Conservation (phyloP, 2,329 filamentous ascomycete species). For the Orbilia blumenaviensis region DNA sequence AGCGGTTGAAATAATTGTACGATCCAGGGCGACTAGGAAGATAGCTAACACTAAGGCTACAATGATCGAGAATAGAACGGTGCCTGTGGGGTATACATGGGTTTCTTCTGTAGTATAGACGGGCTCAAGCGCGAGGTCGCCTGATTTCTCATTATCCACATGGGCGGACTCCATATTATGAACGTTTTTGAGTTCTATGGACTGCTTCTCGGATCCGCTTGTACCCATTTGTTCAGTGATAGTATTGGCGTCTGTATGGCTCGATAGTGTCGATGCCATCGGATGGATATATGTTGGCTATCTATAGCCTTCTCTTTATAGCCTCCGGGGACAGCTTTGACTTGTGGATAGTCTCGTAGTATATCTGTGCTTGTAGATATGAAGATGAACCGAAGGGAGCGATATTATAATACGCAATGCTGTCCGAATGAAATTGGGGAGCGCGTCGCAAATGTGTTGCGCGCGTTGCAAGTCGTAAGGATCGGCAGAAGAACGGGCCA, state of each 20-base stretch:
- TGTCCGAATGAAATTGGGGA: neutral
- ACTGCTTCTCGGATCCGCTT: neutral
- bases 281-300: too few species aligned
- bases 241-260: conserved; percentile 24
- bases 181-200: conserved; percentile 16
- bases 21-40: conserved; percentile 69
- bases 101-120: conserved; percentile 10
- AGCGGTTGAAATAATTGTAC: conserved; percentile 69
- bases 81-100: conserved; percentile 40
- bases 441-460: neutral
- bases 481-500: neutral
- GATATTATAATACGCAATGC: too few species aligned
- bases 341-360: neutral
- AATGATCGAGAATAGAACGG: conserved; percentile 31
- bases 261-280: conserved; percentile 40
- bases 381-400: too few species aligned
- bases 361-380: too few species aligned
- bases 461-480: neutral
- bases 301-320: neutral
- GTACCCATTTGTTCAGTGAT: neutral
- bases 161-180: neutral
- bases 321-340: neutral
- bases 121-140: neutral
- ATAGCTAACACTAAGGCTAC: conserved; percentile 67
- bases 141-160: conserved; percentile 20